Base-by-base conservation (phyloP, 345 rosid species). In the Tarenaya hassleriana region DNA sequence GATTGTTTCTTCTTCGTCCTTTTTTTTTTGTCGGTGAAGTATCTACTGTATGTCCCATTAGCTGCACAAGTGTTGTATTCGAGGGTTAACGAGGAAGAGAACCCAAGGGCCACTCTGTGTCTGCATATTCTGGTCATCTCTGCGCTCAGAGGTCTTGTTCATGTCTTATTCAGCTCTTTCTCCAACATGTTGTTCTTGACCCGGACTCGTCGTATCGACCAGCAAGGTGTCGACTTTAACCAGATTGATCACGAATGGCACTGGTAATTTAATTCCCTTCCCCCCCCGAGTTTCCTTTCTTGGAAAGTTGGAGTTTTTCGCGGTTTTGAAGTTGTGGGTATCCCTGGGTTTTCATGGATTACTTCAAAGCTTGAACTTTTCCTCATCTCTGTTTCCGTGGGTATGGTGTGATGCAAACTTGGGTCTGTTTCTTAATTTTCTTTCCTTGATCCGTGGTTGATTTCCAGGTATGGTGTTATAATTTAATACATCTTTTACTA, bases 191-290 rank as follows among this genome's bases (percentile, higher is more conserved):
- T 85, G 42, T 92, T 68, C 73, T 45, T 83, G 12, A 78, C 50
- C 39, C 60, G 70, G 0, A 74, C 65, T 60, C 82, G 78, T 10
- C 70, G 68, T 72, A 81, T 92, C 60, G 71, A 60, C 33, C 75
- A 53, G 14, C 77, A 70, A 35, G 97, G 98, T 20, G 70, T 79
- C 53, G 87, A 83, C 73, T 92, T 85, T 75, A 81, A 83, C 46
- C 98, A 88, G 66, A 83, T 88, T 31, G 98, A 92, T 69, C 71
- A 51, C 13, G 98, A 92, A 65, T 92, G 97, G 97, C 73, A 88
- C 73, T 92, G 98, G 98, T 87, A 39, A 37, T 24, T 24, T 24
- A 17, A 1, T 10, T 21, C 5, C 29, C 5, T 24, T 24, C 5
- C 8, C 12, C 10, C n/a, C n/a, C n/a, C n/a, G n/a, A n/a, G n/a